These are phyloP conservation scores for Aegilops tauschii DNA, from an alignment of 176 grass and related monocot genomes.

Conservation along the genomic window DNA sequence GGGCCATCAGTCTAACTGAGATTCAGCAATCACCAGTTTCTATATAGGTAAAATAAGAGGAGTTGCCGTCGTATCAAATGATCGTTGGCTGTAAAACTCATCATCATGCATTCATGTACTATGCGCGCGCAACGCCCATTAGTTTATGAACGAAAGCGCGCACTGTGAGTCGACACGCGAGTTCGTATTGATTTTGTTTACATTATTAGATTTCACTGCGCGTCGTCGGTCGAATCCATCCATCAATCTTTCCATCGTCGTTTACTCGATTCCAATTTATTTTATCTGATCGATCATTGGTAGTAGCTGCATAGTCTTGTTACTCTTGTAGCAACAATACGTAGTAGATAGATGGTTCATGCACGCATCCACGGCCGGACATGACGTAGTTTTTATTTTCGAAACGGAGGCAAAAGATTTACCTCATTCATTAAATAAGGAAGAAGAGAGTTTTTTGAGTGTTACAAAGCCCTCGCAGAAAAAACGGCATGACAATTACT, in stretches of 20 bases:
- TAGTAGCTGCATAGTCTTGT: too few relatives aligned
- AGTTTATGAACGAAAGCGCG: too few relatives aligned
- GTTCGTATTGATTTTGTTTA: too few relatives aligned
- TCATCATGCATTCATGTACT: background rate
- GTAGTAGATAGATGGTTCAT: background rate
- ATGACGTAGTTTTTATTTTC: too few relatives aligned
- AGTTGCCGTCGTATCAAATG: background rate
- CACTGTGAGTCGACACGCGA: background rate
- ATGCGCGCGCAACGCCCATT: background rate
- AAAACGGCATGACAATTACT: too few relatives aligned
- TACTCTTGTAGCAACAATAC: too few relatives aligned
- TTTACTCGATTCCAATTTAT: background rate
- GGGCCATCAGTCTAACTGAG: too few relatives aligned
- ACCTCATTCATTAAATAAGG: too few relatives aligned
- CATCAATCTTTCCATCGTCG: background rate
- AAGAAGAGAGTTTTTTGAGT: too few relatives aligned
- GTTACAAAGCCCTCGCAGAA: too few relatives aligned
- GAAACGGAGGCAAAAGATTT: too few relatives aligned
- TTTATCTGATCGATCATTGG: background rate
- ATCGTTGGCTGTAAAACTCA: constrained; percentile 9
- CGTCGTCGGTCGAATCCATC: background rate
- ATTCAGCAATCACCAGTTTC: too few relatives aligned
- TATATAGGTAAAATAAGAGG: background rate
- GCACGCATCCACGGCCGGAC: background rate
- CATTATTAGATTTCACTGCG: background rate